phyloP scores from a whole-genome alignment of 1,284 basidiomycete species.

The Sphaerobolus stellatus region DNA sequence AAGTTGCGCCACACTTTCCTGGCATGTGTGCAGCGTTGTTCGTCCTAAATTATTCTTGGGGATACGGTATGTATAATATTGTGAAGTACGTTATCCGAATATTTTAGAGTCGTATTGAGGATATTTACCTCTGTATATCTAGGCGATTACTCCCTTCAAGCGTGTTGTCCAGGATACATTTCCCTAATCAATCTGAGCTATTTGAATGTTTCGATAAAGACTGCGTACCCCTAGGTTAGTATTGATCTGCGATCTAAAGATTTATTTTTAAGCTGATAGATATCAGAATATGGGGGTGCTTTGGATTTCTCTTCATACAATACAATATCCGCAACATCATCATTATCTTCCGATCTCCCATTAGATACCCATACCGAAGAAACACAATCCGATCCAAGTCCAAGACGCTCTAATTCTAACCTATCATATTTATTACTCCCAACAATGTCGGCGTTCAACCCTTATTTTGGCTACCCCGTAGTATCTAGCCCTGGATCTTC shows the following conservation, averaged over 20 bases:
- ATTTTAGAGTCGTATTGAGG: conserved; percentile 12
- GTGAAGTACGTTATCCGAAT: conserved; percentile 51
- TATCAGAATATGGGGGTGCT: conserved; percentile 11
- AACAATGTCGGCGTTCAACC: conserved; percentile 58
- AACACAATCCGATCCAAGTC: neutral
- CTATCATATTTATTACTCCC: conserved; percentile 37
- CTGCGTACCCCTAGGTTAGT: conserved; percentile 58
- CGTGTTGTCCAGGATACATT: conserved; percentile 71
- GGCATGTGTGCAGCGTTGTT: conserved; percentile 80
- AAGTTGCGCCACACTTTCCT: conserved; percentile 70
- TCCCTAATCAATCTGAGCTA: conserved; percentile 62
- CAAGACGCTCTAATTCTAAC: conserved; percentile 25
- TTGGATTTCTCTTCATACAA: conserved; percentile 20
- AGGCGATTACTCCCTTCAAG: conserved; percentile 70
- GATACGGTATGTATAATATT: conserved; percentile 77
- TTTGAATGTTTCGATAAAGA: conserved; percentile 53
- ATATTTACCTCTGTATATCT: too few species aligned
- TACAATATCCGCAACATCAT: conserved; percentile 14
- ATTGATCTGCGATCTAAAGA: neutral
- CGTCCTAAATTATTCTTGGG: conserved; percentile 81
- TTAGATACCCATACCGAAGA: too few species aligned
- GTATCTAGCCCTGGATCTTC: conserved; percentile 34
- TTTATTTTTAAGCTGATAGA: neutral
- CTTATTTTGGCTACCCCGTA: conserved; percentile 82
- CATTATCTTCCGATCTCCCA: conserved; percentile 18